These are phyloP conservation scores for Botrytis deweyae DNA, from an alignment of 2,329 filamentous ascomycete genomes.

Conservation along the genomic window DNA sequence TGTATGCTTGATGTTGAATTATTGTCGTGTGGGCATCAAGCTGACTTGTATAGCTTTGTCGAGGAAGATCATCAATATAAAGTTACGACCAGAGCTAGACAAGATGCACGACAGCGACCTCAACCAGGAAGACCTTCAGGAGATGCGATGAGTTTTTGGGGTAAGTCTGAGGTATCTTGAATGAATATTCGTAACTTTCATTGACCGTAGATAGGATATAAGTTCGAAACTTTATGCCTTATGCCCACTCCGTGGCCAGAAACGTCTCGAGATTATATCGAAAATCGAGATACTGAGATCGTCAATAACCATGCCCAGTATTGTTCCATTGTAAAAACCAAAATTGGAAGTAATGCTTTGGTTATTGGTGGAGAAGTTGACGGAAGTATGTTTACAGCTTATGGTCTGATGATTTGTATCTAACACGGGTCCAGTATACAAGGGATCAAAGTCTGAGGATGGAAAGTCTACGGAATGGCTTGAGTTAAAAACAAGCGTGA, in stretches of 20 bases:
- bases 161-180: slow-evolving; percentile 46
- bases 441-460: slow-evolving; percentile 71
- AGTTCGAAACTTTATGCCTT: slow-evolving; percentile 86
- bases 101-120: slow-evolving; percentile 48
- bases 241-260: slow-evolving; percentile 73
- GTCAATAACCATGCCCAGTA: slow-evolving; percentile 94
- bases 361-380: slow-evolving; percentile 94
- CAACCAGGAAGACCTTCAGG: slow-evolving; percentile 59
- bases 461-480: slow-evolving; percentile 81
- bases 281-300: slow-evolving; percentile 64
- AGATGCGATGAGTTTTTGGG: slow-evolving; percentile 91
- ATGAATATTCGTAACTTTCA: not conserved
- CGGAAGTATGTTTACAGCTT: slow-evolving; percentile 54
- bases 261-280: slow-evolving; percentile 73
- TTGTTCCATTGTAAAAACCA: slow-evolving; percentile 89
- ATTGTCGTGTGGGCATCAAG: slow-evolving; percentile 24
- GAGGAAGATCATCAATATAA: slow-evolving; percentile 85
- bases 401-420: slow-evolving; percentile 14
- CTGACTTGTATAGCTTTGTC: slow-evolving; percentile 64
- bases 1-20: slow-evolving; percentile 43
- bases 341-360: slow-evolving; percentile 71
- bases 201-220: slow-evolving; percentile 68
- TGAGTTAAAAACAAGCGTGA: slow-evolving; percentile 78
- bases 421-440: slow-evolving; percentile 52
- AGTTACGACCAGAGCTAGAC: slow-evolving; percentile 57